These are phyloP conservation scores for Sclerotinia minor DNA, from an alignment of 2,329 filamentous ascomycete genomes.

Conservation along the genomic window DNA sequence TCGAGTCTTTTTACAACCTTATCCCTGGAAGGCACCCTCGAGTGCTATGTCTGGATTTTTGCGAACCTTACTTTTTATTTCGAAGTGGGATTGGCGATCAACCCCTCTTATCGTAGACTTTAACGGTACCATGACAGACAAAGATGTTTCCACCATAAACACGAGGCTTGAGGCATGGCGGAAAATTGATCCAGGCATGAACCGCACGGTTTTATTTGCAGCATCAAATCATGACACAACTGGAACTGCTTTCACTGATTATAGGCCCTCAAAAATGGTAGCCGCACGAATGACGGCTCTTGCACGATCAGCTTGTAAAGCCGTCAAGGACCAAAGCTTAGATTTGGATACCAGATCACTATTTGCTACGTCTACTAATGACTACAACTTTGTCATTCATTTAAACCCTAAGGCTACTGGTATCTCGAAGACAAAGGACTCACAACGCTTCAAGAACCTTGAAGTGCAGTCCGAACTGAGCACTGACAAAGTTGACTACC, in stretches of 20 bases:
- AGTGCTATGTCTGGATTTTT: constrained; percentile 79
- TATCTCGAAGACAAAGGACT: constrained; percentile 42
- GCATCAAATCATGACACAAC: constrained; percentile 76
- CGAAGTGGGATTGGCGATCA: constrained; percentile 88
- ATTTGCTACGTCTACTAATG: constrained; percentile 70
- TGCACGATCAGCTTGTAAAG: constrained; percentile 70
- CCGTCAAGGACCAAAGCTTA: constrained; percentile 56
- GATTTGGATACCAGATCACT: constrained; percentile 58
- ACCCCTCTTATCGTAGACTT: constrained; percentile 81
- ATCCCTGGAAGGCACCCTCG: constrained; percentile 77
- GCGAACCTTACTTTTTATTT: constrained; percentile 74
- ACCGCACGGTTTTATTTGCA: constrained; percentile 76
- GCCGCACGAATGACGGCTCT: constrained; percentile 81
- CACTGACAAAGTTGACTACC: constrained; percentile 51
- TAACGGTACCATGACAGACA: constrained; percentile 60
- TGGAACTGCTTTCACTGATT: constrained; percentile 78
- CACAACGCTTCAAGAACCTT: constrained; percentile 76
- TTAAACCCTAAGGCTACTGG: constrained; percentile 47
- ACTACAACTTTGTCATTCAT: constrained; percentile 86
- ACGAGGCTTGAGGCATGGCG: constrained; percentile 81
- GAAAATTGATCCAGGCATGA: constrained; percentile 85
- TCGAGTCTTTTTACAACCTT: constrained; percentile 75
- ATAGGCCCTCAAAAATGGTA: constrained; percentile 74
- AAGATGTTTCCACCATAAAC: constrained; percentile 62
- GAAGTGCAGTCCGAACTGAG: constrained; percentile 54